Base-by-base conservation (phyloP, 2,329 filamentous ascomycete genomes). In the Bretziella fagacearum region DNA sequence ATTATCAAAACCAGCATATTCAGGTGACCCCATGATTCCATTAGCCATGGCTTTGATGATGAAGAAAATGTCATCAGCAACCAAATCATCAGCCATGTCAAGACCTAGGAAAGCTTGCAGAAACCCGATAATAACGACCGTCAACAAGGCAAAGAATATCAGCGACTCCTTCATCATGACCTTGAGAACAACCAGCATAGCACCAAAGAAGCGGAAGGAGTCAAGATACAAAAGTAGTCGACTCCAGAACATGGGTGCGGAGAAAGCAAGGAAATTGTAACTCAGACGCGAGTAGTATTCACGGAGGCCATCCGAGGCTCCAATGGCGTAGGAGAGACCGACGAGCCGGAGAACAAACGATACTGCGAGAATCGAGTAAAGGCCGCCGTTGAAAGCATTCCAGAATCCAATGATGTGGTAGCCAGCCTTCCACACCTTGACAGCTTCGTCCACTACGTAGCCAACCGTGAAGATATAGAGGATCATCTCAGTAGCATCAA, bases 121-220 rank as follows among this genome's bases (percentile, higher is more conserved):
- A 63, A 98, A 98, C 8, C 78, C 84, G 27, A 89, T 60, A 50
- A 94, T 71, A 49, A 98, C 79, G 45, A 96, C 79, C 44, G 82
- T 66, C 7, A 98, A 71, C 15, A 98, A 70, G 1, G 87, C 85
- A 57, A 98, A 98, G 69, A 98, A 98, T 53, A 96, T 96, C 55
- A 95, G 69, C 0, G 84, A 93, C 62, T 89, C 82, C 57, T 84
- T 85, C 81, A 89, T 87, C 83, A 89, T 87, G 44, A 87, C 82
- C 61, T 96, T 93, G 37, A 98, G 69, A 2, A 98, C 87, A 2
- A 98, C 89, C 1, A 98, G 74, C 91, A 98, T 98, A 43, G 89
- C 86, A 20, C 91, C 91, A 57, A 98, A 98, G 68, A 98, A 98
- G 47, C 84, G 79, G 70, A 93, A 76, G 27, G 82, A 84, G 62